phyloP scores from a whole-genome alignment of 2,329 filamentous ascomycete genomes.

The Massarina eburnea region DNA sequence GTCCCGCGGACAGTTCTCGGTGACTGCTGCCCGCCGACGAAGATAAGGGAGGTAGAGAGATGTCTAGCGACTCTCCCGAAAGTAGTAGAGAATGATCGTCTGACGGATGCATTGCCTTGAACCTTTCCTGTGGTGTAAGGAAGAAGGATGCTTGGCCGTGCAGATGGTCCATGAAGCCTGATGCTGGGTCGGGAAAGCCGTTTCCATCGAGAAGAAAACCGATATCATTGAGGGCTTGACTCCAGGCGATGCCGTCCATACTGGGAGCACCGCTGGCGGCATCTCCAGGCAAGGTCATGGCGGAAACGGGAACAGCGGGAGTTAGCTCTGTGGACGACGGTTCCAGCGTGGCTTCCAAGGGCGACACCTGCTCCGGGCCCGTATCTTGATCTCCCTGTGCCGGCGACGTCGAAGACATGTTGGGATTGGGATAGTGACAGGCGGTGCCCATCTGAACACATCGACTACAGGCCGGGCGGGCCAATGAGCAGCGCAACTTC shows the following conservation, averaged over 20 bases:
- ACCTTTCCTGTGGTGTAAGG: background rate
- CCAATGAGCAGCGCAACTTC: background rate
- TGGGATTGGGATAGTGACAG: background rate
- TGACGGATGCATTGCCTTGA: background rate
- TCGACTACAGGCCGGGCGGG: background rate
- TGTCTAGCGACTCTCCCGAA: background rate
- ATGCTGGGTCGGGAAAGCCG: background rate
- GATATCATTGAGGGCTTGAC: background rate
- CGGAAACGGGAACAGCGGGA: background rate
- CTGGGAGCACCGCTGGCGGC: background rate
- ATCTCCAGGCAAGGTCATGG: background rate
- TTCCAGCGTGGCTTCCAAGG: background rate
- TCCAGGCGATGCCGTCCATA: background rate
- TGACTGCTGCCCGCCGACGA: background rate
- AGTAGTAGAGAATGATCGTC: background rate
- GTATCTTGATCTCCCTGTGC: background rate
- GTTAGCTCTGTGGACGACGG: background rate
- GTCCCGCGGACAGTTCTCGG: background rate
- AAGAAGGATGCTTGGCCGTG: background rate
- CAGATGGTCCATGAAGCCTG: background rate
- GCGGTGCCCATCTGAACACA: background rate
- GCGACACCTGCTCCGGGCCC: background rate
- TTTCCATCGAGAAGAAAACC: background rate
- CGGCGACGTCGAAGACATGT: background rate
- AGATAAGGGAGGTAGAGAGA: background rate